Percentiles rank a stretch among this genome's conserved stretches.
These are phyloP conservation scores for Scheffersomyces stambukii DNA, from an alignment of 1,139 yeast species.

Conservation along the genomic window DNA sequence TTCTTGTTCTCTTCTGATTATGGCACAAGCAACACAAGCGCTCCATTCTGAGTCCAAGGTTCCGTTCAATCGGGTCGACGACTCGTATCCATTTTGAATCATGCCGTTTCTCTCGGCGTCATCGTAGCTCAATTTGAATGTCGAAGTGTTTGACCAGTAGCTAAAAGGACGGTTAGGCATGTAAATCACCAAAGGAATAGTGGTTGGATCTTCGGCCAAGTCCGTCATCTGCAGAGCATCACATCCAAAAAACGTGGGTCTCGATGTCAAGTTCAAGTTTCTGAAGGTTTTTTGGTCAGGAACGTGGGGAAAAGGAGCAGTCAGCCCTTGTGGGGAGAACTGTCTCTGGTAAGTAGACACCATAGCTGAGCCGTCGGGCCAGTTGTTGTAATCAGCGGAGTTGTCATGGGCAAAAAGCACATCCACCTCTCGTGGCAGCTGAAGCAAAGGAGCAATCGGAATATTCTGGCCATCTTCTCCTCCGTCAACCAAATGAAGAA, in stretches of 20 bases:
- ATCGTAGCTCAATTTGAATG: conserved; percentile 29
- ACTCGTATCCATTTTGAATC: conserved; percentile 38
- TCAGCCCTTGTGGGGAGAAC: conserved; percentile 37
- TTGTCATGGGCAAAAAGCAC: conserved; percentile 80
- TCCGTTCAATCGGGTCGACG: conserved; percentile 25
- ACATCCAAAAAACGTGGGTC: conserved; percentile 43
- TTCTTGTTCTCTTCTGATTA: conserved; percentile 42
- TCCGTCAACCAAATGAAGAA: conserved; percentile 76
- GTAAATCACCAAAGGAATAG: conserved; percentile 38
- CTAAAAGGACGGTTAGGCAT: conserved; percentile 42
- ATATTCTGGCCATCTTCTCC: conserved; percentile 81
- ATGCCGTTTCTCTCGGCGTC: conserved; percentile 33
- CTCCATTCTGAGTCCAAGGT: conserved; percentile 36
- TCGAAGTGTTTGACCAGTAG: conserved; percentile 33
- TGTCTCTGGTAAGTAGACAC: conserved; percentile 51
- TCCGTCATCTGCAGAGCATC: conserved; percentile 26
- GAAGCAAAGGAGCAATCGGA: conserved; percentile 75
- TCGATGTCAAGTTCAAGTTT: conserved; percentile 21
- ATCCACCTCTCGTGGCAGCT: conserved; percentile 68
- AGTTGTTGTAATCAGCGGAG: conserved; percentile 70
- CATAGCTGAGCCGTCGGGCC: conserved; percentile 80
- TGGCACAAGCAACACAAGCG: conserved; percentile 42
- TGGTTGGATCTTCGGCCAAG: conserved; percentile 28
- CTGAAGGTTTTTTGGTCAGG: conserved; percentile 30
- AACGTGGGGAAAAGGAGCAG: conserved; percentile 38